A percentile compares a stretch with the other conserved stretches of the same genome.
These are phyloP conservation scores for Parafenestella ontariensis DNA, from an alignment of 2,329 filamentous ascomycete genomes.

Conservation along the genomic window DNA sequence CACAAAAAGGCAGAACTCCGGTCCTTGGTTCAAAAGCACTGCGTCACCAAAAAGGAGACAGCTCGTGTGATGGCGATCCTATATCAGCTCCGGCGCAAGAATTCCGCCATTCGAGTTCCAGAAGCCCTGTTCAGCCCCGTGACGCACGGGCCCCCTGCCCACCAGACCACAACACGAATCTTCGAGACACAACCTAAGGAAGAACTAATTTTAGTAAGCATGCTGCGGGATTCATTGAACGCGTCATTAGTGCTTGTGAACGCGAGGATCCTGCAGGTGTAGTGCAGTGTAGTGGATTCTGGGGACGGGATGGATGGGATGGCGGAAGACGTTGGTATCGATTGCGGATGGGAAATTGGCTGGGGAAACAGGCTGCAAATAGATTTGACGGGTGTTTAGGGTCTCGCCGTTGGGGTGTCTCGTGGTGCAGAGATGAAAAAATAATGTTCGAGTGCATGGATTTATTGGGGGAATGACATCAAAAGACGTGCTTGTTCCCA, in stretches of 20 bases:
- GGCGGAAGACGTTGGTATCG: slow-evolving; percentile 20
- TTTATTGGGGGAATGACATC: slow-evolving; percentile 14
- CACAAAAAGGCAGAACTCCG: background rate
- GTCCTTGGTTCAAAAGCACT: background rate
- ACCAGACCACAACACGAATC: slow-evolving; percentile 3
- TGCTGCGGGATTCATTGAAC: slow-evolving; percentile 18
- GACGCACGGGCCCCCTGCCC: background rate
- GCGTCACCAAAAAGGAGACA: background rate
- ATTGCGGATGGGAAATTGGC: slow-evolving; percentile 13
- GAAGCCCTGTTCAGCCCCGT: background rate
- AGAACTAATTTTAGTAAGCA: slow-evolving; percentile 18
- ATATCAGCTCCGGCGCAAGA: too few relatives aligned
- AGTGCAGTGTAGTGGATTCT: slow-evolving; percentile 4
- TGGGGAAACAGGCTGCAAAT: too few relatives aligned
- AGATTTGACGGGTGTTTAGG: background rate
- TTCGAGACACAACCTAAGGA: slow-evolving; percentile 17
- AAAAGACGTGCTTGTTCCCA: slow-evolving; percentile 19
- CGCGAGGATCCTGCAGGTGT: slow-evolving; percentile 6
- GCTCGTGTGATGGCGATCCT: background rate
- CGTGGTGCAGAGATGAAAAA: slow-evolving; percentile 1
- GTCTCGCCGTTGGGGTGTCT: slow-evolving; percentile 9
- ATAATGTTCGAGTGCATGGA: too few relatives aligned
- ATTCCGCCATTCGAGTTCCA: background rate
- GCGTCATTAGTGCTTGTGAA: slow-evolving; percentile 17
- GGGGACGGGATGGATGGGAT: background rate